Percentiles rank a stretch among this genome's conserved stretches.
phyloP scores from a whole-genome alignment of 495 filamentous ascomycete species.

The Penicillium chermesinum region DNA sequence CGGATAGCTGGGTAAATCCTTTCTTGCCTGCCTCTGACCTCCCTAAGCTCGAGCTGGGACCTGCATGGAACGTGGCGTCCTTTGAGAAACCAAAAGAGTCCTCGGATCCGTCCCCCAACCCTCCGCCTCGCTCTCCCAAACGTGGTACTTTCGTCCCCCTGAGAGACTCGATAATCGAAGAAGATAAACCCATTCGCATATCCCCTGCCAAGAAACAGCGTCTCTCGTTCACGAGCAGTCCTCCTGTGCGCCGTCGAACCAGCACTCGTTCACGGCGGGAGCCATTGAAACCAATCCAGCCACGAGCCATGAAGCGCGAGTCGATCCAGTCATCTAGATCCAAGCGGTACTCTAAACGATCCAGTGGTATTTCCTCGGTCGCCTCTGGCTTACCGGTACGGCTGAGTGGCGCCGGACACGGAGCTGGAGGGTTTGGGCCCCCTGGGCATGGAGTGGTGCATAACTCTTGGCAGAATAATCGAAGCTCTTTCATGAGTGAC shows the following conservation, averaged over 20 bases:
- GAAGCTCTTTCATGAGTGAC: slow-evolving; percentile 34
- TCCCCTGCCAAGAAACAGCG: slow-evolving; percentile 26
- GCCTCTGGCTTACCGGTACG: slow-evolving; percentile 36
- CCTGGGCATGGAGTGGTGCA: slow-evolving; percentile 40
- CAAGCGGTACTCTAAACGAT: slow-evolving; percentile 39
- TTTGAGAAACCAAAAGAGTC: slow-evolving; percentile 21
- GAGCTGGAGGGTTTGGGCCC: slow-evolving; percentile 45
- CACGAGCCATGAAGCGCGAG: slow-evolving; percentile 40
- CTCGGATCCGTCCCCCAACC: slow-evolving; percentile 17
- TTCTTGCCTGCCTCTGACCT: slow-evolving; percentile 26
- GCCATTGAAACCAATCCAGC: slow-evolving; percentile 37
- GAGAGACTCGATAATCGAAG: slow-evolving; percentile 19
- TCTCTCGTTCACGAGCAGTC: slow-evolving; percentile 28
- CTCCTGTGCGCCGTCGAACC: slow-evolving; percentile 28
- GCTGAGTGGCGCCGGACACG: slow-evolving; percentile 45
- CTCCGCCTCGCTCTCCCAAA: slow-evolving; percentile 28
- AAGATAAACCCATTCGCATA: slow-evolving; percentile 18
- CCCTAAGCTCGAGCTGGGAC: slow-evolving; percentile 34
- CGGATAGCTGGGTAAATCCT: slow-evolving; percentile 22
- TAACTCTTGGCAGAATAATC: slow-evolving; percentile 46
- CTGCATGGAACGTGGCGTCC: slow-evolving; percentile 31
- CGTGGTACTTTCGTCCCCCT: slow-evolving; percentile 28
- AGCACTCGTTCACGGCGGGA: slow-evolving; percentile 34
- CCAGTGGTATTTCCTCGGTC: slow-evolving; percentile 40
- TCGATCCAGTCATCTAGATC: slow-evolving; percentile 38